These are phyloP conservation scores for Suillus cothurnatus DNA, from an alignment of 768 basidiomycete species.

Conservation along the genomic window DNA sequence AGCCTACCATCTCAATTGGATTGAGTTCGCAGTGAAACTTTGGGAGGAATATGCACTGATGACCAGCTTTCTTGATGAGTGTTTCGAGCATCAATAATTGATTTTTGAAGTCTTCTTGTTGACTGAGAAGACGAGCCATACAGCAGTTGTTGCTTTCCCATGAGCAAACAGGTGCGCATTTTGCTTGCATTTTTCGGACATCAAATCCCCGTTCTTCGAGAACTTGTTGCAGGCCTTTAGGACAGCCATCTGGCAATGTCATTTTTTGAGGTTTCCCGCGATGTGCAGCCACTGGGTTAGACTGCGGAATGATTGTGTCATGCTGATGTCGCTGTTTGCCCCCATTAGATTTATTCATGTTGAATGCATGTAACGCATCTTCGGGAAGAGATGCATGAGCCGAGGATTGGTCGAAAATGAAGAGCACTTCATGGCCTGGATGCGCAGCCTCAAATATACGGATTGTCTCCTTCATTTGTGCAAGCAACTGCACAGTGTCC, in stretches of 20 bases:
- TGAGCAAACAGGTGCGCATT: constrained; percentile 33
- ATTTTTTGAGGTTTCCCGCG: constrained; percentile 35
- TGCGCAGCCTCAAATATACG: constrained; percentile 37
- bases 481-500: constrained; percentile 7
- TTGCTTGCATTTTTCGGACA: constrained; percentile 31
- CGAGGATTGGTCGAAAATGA: constrained; percentile 17
- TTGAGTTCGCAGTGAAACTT: constrained; percentile 43
- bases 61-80: constrained; percentile 24
- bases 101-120: constrained; percentile 32
- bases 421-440: constrained; percentile 26
- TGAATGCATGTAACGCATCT: constrained; percentile 26
- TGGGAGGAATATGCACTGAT: constrained; percentile 33
- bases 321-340: constrained; percentile 23
- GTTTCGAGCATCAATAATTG: constrained; percentile 27
- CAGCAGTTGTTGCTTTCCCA: constrained; percentile 25
- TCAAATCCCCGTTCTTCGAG: constrained; percentile 42
- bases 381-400: constrained; percentile 13
- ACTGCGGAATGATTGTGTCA: constrained; percentile 25
- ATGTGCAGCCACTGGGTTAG: constrained; percentile 15
- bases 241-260: constrained; percentile 31
- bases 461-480: constrained; percentile 10
- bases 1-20: constrained; percentile 20
- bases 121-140: constrained; percentile 28
- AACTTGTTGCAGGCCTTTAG: constrained; percentile 14
- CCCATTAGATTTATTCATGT: constrained; percentile 28